Evolutionary conservation across 73 alveolate genomes (phyloP).

Genomic region (Tetrahymena elliotti): DNA sequence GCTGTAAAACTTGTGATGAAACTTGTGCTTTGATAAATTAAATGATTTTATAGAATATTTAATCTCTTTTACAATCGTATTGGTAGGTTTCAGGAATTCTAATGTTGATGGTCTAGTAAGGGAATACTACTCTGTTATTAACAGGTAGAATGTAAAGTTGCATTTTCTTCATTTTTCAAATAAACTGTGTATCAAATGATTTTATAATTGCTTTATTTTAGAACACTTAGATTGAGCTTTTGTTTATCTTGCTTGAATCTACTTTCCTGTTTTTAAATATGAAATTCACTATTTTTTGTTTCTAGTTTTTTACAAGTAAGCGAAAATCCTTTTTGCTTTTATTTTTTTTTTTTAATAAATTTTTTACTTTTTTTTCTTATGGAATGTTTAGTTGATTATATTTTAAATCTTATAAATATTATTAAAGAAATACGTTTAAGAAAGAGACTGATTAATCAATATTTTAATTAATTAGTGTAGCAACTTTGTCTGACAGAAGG

Average conservation of each 20-base stretch:
- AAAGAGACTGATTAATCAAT: neutral
- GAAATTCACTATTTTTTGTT: neutral
- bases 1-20: neutral
- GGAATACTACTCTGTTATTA: constrained; percentile 12
- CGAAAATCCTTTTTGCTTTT: neutral
- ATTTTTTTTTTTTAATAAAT: neutral
- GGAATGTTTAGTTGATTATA: neutral
- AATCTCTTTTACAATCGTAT: constrained; percentile 7
- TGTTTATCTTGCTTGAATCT: neutral
- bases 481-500: neutral
- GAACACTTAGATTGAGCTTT: neutral
- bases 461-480: neutral
- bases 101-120: constrained; percentile 17
- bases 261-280: neutral
- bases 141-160: constrained; percentile 26
- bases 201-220: neutral
- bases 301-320: neutral
- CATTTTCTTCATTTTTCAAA: constrained; percentile 26
- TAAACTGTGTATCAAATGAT: neutral
- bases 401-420: neutral
- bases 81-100: constrained; percentile 16
- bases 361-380: neutral
- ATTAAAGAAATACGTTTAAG: neutral
- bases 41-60: neutral
- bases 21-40: neutral